These are phyloP conservation scores for Potentilla sterilis DNA, from an alignment of 306 rosid species.

Conservation along the genomic window DNA sequence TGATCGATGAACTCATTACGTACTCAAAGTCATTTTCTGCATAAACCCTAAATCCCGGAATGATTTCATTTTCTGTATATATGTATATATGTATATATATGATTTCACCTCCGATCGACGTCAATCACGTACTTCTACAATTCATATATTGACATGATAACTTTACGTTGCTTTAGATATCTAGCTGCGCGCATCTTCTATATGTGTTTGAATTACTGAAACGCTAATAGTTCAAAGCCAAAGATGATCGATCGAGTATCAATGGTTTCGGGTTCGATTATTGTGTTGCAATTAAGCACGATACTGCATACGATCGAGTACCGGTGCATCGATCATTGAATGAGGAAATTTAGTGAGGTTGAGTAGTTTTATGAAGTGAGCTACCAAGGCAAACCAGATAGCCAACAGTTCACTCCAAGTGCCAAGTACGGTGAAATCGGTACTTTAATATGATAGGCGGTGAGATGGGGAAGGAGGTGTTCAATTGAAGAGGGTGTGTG, in stretches of 20 bases:
- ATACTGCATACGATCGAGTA: background rate
- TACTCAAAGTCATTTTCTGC: too few species aligned
- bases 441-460: constrained; percentile 58
- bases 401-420: constrained; percentile 22
- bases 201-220: too few species aligned
- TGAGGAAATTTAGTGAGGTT: background rate
- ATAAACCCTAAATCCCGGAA: background rate
- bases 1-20: background rate
- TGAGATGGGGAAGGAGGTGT: constrained; percentile 34
- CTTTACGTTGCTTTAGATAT: too few species aligned
- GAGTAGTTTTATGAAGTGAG: background rate
- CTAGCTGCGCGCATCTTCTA: too few species aligned
- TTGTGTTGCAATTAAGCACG: background rate
- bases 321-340: background rate
- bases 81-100: too few species aligned
- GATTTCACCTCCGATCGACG: background rate
- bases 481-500: constrained; percentile 28
- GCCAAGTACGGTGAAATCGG: constrained; percentile 1
- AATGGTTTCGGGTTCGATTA: too few species aligned
- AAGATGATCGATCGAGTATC: background rate
- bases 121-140: too few species aligned
- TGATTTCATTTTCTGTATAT: background rate
- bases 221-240: background rate
- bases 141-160: background rate
- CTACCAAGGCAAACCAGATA: constrained; percentile 13